Percentiles rank a stretch among this genome's conserved stretches.
Evolutionary conservation across 305 asterid species (phyloP).

Genomic region (Fraxinus velutina): DNA sequence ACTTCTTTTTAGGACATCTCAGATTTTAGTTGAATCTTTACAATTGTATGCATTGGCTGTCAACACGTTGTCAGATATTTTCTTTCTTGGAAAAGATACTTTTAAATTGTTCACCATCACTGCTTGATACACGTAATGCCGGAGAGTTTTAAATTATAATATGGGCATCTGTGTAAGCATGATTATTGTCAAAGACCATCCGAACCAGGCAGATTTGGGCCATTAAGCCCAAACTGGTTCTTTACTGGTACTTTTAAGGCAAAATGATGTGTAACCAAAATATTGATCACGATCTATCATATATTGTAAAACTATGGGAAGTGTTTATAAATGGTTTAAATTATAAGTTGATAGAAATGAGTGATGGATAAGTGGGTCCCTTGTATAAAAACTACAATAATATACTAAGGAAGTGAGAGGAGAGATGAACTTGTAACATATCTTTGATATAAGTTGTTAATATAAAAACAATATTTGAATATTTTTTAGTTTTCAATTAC

Average conservation of each 20-base stretch:
- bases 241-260: background rate
- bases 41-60: constrained; percentile 15
- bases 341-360: background rate
- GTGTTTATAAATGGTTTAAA: background rate
- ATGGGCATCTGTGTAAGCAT: background rate
- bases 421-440: background rate
- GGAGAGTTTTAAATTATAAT: background rate
- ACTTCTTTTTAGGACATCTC: constrained; percentile 15
- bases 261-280: background rate
- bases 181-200: background rate
- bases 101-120: background rate
- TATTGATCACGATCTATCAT: background rate
- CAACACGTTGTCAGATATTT: background rate
- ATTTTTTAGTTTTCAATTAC: background rate
- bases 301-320: background rate
- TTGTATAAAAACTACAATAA: background rate
- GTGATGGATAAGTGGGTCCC: background rate
- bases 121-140: background rate
- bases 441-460: background rate
- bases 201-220: background rate
- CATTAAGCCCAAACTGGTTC: background rate
- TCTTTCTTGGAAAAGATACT: background rate
- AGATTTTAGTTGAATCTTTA: constrained; percentile 4
- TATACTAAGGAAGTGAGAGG: background rate
- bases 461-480: background rate